These are phyloP conservation scores for Leucogyrophana mollusca DNA, from an alignment of 768 basidiomycete species.

Conservation along the genomic window DNA sequence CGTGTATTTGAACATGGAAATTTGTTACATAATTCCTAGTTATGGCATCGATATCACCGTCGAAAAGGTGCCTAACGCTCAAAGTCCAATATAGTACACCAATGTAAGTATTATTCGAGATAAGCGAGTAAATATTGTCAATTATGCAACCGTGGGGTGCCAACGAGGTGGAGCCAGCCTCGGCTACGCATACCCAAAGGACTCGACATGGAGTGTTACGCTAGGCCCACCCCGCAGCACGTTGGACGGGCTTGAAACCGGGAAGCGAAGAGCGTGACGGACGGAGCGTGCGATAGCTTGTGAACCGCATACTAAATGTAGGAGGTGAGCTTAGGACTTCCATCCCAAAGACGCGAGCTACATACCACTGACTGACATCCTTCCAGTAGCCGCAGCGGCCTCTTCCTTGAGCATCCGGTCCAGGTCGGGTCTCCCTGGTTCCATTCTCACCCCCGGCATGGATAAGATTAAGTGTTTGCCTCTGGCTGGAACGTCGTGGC, in stretches of 20 bases:
- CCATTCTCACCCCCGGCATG: constrained; percentile 24
- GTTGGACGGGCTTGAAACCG: constrained; percentile 24
- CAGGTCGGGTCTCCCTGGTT: constrained; percentile 44
- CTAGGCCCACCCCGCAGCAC: constrained; percentile 36
- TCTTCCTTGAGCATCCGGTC: constrained; percentile 35
- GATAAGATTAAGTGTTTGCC: constrained; percentile 10
- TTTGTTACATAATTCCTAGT: no score
- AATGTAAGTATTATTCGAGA: no score
- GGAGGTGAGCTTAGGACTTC: neutral
- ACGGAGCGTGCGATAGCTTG: constrained; percentile 37
- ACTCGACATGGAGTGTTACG: constrained; percentile 36
- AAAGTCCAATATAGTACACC: no score
- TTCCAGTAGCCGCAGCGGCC: constrained; percentile 31
- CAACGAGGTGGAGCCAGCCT: no score
- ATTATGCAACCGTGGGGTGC: no score
- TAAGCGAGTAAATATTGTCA: no score
- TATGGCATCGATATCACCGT: no score
- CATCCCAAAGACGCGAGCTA: neutral
- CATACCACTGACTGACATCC: constrained; percentile 49
- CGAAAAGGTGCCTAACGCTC: no score
- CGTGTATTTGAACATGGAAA: no score
- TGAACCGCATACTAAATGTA: constrained; percentile 47
- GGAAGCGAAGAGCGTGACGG: constrained; percentile 37
- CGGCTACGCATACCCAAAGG: constrained; percentile 40
- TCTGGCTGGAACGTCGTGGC: constrained; percentile 5